Conservation (phyloP, 129 eudicot species). For the Helianthus tuberosus region DNA sequence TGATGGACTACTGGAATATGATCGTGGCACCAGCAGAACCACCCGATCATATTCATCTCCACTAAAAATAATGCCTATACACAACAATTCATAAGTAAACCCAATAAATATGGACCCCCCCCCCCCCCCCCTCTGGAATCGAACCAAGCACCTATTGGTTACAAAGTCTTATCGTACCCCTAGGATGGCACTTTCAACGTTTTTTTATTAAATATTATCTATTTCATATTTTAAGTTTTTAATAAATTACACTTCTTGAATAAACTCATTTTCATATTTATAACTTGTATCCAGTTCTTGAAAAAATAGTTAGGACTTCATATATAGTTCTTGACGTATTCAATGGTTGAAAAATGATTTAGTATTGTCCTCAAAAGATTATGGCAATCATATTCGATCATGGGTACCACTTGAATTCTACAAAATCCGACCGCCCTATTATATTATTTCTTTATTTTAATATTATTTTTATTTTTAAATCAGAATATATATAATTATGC, state of each 20-base stretch:
- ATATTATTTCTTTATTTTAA: neutral
- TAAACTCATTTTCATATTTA: neutral
- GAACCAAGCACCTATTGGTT: too few relatives aligned
- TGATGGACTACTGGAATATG: too few relatives aligned
- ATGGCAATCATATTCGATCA: slow-evolving; percentile 77
- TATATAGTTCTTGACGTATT: neutral
- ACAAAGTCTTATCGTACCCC: too few relatives aligned
- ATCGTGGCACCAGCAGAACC: too few relatives aligned
- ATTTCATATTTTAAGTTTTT: neutral
- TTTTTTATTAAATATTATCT: neutral
- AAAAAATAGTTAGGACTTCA: neutral
- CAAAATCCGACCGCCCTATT: slow-evolving; percentile 27
- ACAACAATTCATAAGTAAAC: too few relatives aligned
- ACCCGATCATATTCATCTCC: too few relatives aligned
- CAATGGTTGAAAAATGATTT: neutral
- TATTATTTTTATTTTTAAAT: neutral
- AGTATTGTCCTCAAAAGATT: slow-evolving; percentile 5
- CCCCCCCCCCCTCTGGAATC: too few relatives aligned
- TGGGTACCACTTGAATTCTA: slow-evolving; percentile 63
- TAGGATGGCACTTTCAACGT: too few relatives aligned
- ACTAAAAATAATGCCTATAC: too few relatives aligned
- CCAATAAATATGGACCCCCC: too few relatives aligned
- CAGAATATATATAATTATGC: slow-evolving; percentile 14
- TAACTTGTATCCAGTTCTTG: neutral
- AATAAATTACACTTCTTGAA: neutral